Conservation (phyloP, 352 stramenopile genomes). For the Globisporangium cystogenes region DNA sequence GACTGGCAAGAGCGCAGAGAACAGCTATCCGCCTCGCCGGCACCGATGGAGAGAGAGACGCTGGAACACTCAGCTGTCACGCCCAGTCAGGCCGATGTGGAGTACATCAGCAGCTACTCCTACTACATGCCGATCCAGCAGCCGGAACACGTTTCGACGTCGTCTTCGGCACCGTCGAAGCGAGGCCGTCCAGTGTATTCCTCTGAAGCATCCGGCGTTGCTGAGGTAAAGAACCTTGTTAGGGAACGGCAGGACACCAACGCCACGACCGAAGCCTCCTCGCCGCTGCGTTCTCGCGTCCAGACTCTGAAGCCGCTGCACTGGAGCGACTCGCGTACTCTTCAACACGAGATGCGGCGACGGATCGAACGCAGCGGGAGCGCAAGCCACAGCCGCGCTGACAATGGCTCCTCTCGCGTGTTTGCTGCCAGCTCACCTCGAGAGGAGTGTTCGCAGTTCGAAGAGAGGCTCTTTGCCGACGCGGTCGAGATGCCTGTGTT, state of each 20-base stretch:
- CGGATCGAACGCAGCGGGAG: not conserved
- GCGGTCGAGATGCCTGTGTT: not conserved
- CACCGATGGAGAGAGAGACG: not conserved
- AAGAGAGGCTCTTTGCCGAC: constrained; percentile 1
- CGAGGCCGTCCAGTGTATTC: not conserved
- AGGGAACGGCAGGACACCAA: not conserved
- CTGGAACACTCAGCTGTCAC: not conserved
- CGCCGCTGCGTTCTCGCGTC: not conserved
- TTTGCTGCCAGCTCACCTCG: not conserved
- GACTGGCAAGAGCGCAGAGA: not conserved
- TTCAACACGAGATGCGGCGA: constrained; percentile 13
- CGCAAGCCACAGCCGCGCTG: no score
- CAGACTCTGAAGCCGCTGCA: not conserved
- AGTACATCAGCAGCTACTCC: not conserved
- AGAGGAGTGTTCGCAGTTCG: no score
- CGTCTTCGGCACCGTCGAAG: not conserved
- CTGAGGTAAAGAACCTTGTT: not conserved
- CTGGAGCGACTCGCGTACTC: constrained; percentile 8
- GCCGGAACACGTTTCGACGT: not conserved
- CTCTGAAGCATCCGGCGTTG: not conserved
- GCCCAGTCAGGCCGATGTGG: not conserved
- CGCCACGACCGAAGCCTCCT: not conserved
- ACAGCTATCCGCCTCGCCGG: not conserved
- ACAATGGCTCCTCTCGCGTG: not conserved
- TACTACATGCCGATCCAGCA: not conserved